Base-by-base conservation (phyloP, 305 asterid species). In the Vinca major region DNA sequence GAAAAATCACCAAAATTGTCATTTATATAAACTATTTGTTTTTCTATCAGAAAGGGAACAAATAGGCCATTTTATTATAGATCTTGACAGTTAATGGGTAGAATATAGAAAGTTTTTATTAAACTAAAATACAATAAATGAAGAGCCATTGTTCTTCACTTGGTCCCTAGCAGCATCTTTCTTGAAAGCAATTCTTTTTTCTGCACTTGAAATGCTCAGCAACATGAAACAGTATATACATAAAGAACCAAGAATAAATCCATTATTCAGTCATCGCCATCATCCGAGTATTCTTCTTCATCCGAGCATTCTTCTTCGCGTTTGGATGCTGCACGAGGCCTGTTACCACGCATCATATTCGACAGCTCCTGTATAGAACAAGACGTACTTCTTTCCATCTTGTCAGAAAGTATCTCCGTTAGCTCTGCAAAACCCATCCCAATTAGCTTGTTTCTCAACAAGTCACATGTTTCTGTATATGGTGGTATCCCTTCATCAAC, bases 401-500 rank as follows among this genome's bases (percentile, higher is more conserved):
- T 92, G 48, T 73, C 97, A 1, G 90, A 93, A 53, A 92, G 86
- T 68, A 88, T 83, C 71, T 90, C 89, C 0, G 82, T 72, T 65
- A 73, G 73, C 75, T 87, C 96, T 2, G 92, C 84, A 73, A 81
- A 88, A 37, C 97, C 89, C 8, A 54, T 68, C 44, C 91, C 95
- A 5, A 88, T 70, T 52, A 89, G 82, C 72, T 92, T 89, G 56
- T 85, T 85, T 81, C 96, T 89, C 87, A 91, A 51, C 75, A 87
- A 39, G n/a, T 80, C 88, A 74, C 94, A 83, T 0, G 96, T 91
- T 11, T 79, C 63, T 19, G 67, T 40, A 67, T 81, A 86, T 19
- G 97, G 99, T 0, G 96, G 96, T 66, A 91, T 74, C 75, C 97
- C 99, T 78, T 88, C 97, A 74, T 91, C 97, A 68, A 93, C 76